These are phyloP conservation scores for Aphanoascus verrucosus DNA, from an alignment of 2,329 filamentous ascomycete species.

Conservation along the genomic window DNA sequence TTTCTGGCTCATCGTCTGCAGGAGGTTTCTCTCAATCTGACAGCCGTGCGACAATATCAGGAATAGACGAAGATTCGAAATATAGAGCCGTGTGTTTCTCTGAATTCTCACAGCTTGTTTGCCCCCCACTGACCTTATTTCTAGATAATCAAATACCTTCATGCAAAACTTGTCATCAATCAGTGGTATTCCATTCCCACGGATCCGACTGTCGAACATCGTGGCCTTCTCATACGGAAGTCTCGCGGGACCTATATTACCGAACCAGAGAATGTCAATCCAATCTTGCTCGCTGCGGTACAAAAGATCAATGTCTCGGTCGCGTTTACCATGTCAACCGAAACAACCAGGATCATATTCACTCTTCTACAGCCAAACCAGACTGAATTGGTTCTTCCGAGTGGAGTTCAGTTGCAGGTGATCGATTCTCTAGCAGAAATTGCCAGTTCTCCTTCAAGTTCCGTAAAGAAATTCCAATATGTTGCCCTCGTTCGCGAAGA, in stretches of 20 bases:
- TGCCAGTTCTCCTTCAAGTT: slow-evolving; percentile 29
- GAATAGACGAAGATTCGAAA: slow-evolving; percentile 22
- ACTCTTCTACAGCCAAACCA: slow-evolving; percentile 33
- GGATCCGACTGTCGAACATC: slow-evolving; percentile 14
- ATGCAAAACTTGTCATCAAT: slow-evolving; percentile 22
- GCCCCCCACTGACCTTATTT: slow-evolving; percentile 1
- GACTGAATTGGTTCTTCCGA: slow-evolving; percentile 34
- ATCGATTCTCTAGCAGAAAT: slow-evolving; percentile 36
- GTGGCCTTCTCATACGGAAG: slow-evolving; percentile 32
- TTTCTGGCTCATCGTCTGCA: slow-evolving; percentile 10
- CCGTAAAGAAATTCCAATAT: slow-evolving; percentile 37
- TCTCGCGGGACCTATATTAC: slow-evolving; percentile 35
- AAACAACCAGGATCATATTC: slow-evolving; percentile 39
- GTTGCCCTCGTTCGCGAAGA: slow-evolving; percentile 37
- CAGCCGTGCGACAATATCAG: slow-evolving; percentile 12
- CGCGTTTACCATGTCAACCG: slow-evolving; percentile 42
- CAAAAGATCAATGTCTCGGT: slow-evolving; percentile 39
- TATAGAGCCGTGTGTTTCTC: slow-evolving; percentile 19
- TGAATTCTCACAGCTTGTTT: neutral
- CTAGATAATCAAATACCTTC: slow-evolving; percentile 24
- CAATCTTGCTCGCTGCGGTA: slow-evolving; percentile 34
- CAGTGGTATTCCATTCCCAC: slow-evolving; percentile 19
- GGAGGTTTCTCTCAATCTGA: slow-evolving; percentile 13
- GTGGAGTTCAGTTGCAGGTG: slow-evolving; percentile 38
- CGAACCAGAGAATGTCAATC: slow-evolving; percentile 32